Percentiles rank a stretch among this genome's conserved stretches.
Evolutionary conservation across 1,284 basidiomycete species (phyloP).

Genomic region (Austropuccinia psidii): DNA sequence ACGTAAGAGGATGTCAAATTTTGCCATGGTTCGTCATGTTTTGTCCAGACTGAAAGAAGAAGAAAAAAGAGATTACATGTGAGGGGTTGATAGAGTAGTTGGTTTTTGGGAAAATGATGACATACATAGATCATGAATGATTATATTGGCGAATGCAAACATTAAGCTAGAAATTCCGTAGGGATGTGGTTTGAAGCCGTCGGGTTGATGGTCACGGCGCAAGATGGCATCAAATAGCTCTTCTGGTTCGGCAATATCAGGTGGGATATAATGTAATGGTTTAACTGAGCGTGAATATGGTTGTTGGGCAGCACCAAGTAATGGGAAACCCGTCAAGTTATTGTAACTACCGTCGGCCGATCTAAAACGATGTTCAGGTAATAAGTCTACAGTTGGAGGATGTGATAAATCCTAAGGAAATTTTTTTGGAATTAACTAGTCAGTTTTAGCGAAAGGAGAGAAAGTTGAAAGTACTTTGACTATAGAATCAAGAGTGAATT

Average conservation of each 20-base stretch:
- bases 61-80: no score
- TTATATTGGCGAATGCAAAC: conserved; percentile 31
- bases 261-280: conserved; percentile 16
- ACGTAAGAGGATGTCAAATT: conserved; percentile 34
- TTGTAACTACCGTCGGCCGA: conserved; percentile 34
- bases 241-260: conserved; percentile 32
- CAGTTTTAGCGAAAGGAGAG: background rate
- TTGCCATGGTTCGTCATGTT: no score
- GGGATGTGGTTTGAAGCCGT: conserved; percentile 30
- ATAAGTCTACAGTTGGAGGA: conserved; percentile 25
- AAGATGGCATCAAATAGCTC: conserved; percentile 34
- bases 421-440: no score
- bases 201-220: background rate
- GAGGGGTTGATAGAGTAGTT: no score
- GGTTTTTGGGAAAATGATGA: background rate
- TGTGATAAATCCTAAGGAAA: conserved; percentile 18
- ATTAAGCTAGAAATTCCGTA: conserved; percentile 28
- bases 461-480: no score
- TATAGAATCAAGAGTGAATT: background rate
- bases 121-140: conserved; percentile 37
- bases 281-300: conserved; percentile 25
- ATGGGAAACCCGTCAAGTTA: conserved; percentile 28
- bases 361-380: conserved; percentile 30
- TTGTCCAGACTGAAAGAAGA: conserved; percentile 36
- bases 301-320: conserved; percentile 28